Evolutionary conservation across 768 basidiomycete species (phyloP), one percentile per base, ranked within the genome.

Genomic region (Phallus indusiatus): DNA sequence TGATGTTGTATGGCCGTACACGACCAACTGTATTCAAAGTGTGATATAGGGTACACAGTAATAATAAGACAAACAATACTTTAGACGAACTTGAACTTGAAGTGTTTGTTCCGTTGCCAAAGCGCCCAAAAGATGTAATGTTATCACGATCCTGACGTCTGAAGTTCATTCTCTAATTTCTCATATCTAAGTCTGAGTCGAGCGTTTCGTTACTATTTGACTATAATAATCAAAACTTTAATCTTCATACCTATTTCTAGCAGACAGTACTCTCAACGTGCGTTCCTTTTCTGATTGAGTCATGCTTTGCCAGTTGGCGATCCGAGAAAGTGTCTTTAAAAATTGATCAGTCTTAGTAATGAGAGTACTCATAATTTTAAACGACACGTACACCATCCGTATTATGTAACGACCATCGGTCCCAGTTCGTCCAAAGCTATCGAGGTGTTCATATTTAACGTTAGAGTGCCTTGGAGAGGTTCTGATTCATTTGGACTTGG

Each of bases 381-480:
- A 42, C 33, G 46, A 47, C 16, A 71, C 78, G 58, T 67, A 85
- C 83, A 55, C 84, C 84, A 71, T 87, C 79, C 47, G 72, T 78
- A 66, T 86, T 86, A n/a, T n/a, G n/a, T n/a, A 46, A 86, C 82
- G 48, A 87, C 81, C 74, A 86, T 77, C 0, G 85, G 85, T 1
- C 84, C 84, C 12, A 86, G 73, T 18, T 73, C 74, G 60, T 86
- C 83, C 6, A 85, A 69, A 67, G 76, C 81, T 53, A 83, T 69
- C 1, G 74, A 65, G 35, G 67, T 16, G 35, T 52, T 24, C 14
- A 58, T 42, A 6, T 49, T 18, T 16, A 53, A 20, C 35, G 57
- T 17, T 11, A 4, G 42, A 42, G 42, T 42, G 42, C 4, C 42
- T 14, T 42, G 5, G n/a, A 14, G 12, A 4, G 42, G 12, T 42